Percentiles rank a stretch among this genome's conserved stretches.
Evolutionary conservation across 306 rosid species (phyloP).

Genomic region (Phaseolus lunatus): DNA sequence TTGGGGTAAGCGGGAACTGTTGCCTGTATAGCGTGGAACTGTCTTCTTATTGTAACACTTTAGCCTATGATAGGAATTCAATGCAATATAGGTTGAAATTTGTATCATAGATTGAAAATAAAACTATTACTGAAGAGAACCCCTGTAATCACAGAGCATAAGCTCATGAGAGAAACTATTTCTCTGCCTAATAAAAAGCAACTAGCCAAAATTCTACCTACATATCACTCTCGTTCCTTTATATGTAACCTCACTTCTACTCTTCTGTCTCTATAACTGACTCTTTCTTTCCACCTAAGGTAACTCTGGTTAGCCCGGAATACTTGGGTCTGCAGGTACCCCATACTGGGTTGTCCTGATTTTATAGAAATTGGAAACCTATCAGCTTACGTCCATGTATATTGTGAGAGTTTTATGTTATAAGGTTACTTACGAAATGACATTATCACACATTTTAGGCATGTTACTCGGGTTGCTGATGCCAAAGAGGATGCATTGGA

Average conservation of each 20-base stretch:
- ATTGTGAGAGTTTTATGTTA: slow-evolving; percentile 29
- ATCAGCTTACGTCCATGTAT: neutral
- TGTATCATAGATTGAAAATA: neutral
- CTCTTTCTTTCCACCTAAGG: no score
- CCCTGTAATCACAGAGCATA: neutral
- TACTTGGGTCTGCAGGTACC: no score
- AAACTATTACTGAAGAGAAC: neutral
- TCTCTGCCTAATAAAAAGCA: neutral
- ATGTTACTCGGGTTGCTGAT: slow-evolving; percentile 91
- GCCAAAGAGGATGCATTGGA: slow-evolving; percentile 90
- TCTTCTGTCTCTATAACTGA: no score
- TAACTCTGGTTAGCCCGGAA: no score
- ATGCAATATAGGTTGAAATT: neutral
- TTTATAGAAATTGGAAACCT: no score
- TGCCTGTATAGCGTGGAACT: neutral
- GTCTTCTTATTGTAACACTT: neutral
- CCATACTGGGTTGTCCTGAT: no score
- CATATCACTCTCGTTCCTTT: no score
- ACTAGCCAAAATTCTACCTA: no score
- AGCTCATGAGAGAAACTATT: neutral
- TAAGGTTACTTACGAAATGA: slow-evolving; percentile 18
- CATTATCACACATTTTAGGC: slow-evolving; percentile 57
- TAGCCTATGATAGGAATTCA: neutral
- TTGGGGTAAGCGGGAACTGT: neutral
- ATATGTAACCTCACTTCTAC: no score